Evolutionary conservation across 202 grass and related monocot genomes (phyloP), one percentile per base, ranked within the genome.

Genomic region (Thinopyrum obtusiflorum): DNA sequence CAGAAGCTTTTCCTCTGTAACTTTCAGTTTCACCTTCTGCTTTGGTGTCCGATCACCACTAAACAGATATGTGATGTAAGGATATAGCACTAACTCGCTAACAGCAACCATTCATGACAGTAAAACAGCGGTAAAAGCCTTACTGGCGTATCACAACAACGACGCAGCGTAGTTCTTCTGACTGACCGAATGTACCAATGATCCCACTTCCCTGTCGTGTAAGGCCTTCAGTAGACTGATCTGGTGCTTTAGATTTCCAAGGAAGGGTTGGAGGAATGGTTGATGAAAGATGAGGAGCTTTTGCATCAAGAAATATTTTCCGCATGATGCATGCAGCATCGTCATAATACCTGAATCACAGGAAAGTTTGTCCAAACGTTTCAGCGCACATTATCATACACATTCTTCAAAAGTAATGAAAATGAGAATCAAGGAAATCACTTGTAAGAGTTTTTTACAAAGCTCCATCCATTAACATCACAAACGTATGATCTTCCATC

Each of bases 381-480:
- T 82, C 67, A 84, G 68, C 60, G 61, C 46, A 61, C 27, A 68
- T 21, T 74, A 66, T 57, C 75, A 67, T 24, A 77, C 11, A 60
- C 46, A 81, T 40, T 67, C 47, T 83, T 49, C 15, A 6, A 24
- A 55, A 59, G 59, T 66, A 77, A 89, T 69, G 67, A 87, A 79
- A 61, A 74, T 79, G 23, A 73, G 47, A 13, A 79, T 81, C 63
- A 86, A 81, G 17, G 53, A 89, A 79, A 86, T 87, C 95, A 99
- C 97, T 99, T 99, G 82, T 99, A 86, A 14, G 97, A 99, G 69
- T 99, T 99, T 83, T 99, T 99, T 61, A 99, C 97, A 83, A 99
- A 99, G 91, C 97, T 99, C 97, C 97, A 99, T 83, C 97, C 97
- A 42, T 99, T 99, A 42, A 99, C 97, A 68, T 99, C 97, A 91